phyloP scores from a whole-genome alignment of 1,284 basidiomycete species.

The Irpex sp. region DNA sequence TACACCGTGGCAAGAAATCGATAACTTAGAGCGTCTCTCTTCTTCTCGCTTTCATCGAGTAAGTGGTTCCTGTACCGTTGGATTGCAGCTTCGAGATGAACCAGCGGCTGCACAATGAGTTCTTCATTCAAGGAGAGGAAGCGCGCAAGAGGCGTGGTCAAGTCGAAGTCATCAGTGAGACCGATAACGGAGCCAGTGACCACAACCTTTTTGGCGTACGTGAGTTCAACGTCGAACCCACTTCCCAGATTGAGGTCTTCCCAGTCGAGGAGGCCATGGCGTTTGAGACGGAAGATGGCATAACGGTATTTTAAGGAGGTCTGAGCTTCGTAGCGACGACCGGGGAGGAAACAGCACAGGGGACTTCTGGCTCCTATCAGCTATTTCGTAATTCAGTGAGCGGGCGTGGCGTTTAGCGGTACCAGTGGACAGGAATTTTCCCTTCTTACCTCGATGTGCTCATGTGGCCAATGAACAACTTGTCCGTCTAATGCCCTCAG shows the following conservation, averaged over 20 bases:
- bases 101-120: conserved; percentile 44
- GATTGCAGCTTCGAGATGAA: conserved; percentile 46
- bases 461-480: conserved; percentile 63
- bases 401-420: conserved; percentile 1
- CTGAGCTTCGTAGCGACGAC: conserved; percentile 45
- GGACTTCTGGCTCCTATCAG: conserved; percentile 38
- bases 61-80: conserved; percentile 53
- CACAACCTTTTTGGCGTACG: conserved; percentile 50
- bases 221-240: conserved; percentile 65
- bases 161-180: conserved; percentile 63
- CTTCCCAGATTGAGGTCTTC: conserved; percentile 59
- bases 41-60: conserved; percentile 48
- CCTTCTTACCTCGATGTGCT: conserved; percentile 48
- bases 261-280: conserved; percentile 55
- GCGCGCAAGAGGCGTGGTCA: conserved; percentile 58
- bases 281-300: conserved; percentile 54
- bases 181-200: conserved; percentile 60
- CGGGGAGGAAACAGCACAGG: conserved; percentile 35
- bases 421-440: conserved; percentile 4
- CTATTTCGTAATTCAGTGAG: conserved; percentile 26
- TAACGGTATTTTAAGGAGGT: conserved; percentile 45
- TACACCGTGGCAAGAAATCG: conserved; percentile 66
- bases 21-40: conserved; percentile 59
- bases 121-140: conserved; percentile 64
- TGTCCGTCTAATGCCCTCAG: conserved; percentile 69